Percentiles rank a stretch among this genome's conserved stretches.
phyloP scores from a whole-genome alignment of 1,284 basidiomycete species.

The Amylostereum areolatum region DNA sequence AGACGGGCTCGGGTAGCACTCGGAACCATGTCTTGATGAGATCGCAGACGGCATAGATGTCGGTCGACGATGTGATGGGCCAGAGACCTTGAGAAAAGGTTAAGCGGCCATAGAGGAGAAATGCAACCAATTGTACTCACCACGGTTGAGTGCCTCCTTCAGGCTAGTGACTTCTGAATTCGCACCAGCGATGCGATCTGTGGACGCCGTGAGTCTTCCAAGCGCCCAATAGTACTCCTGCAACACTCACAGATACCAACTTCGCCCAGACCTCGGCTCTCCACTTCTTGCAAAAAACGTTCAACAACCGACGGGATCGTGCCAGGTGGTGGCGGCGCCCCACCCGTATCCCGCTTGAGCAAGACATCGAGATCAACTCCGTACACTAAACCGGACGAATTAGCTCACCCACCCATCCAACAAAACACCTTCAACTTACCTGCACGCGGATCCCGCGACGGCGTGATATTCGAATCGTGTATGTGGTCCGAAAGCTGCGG shows the following conservation, averaged over 20 bases:
- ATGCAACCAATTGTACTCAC: constrained; percentile 23
- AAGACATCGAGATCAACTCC: constrained; percentile 69
- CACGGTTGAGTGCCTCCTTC: constrained; percentile 69
- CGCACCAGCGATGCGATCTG: constrained; percentile 81
- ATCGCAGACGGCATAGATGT: constrained; percentile 78
- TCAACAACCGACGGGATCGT: constrained; percentile 61
- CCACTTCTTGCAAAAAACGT: constrained; percentile 62
- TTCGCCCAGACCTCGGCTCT: constrained; percentile 68
- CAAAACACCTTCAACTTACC: constrained; percentile 34
- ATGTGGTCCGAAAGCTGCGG: constrained; percentile 67
- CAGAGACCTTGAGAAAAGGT: constrained; percentile 38
- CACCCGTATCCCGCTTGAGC: constrained; percentile 55
- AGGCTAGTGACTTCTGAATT: constrained; percentile 60
- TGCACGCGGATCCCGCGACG: constrained; percentile 52
- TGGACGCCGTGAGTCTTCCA: not conserved
- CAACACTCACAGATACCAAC: constrained; percentile 72
- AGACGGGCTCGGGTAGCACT: constrained; percentile 69
- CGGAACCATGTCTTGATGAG: constrained; percentile 82
- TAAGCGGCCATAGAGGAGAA: not conserved
- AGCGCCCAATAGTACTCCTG: not conserved
- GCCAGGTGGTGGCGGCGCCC: constrained; percentile 43
- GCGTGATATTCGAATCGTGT: constrained; percentile 37
- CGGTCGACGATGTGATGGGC: constrained; percentile 52
- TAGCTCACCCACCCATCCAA: not conserved
- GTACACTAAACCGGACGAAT: constrained; percentile 49